Base-by-base conservation (phyloP, 805 yeast species). In the Debaryomyces maramus region DNA sequence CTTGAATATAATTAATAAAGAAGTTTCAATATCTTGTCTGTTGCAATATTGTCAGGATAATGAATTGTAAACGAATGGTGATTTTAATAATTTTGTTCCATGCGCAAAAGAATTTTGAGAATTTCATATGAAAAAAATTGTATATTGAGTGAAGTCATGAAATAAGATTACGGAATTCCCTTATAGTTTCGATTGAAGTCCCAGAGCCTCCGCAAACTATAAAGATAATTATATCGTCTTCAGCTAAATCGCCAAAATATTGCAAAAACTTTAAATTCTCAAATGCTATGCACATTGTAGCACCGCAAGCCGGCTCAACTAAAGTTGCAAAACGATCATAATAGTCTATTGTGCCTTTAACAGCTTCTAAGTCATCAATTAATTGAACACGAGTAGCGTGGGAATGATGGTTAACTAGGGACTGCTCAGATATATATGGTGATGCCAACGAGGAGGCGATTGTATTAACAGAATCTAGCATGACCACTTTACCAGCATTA, bases 301-400 rank as follows among this genome's bases (percentile, higher is more conserved):
- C 67, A 3, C 67, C 67, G 53, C 67, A 63, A 6, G 69, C 65
- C 2, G 66, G 66, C 40, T 63, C 67, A 6, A 59, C 58, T 3
- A 52, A 17, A n/a, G 34, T 42, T 2, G 48, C 52, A 26, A 53
- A 51, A 1, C 19, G 35, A 38, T 62, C 65, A 35, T 53, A 55
- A 35, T 46, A 53, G 20, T 50, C 52, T 6, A 62, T 21, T 6
- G 50, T 33, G 1, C 56, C 65, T 18, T 34, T 39, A 10, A 48
- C 50, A 2, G 65, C 57, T 21, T 60, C 65, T 8, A 38, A 15
- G 35, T 63, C 69, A 21, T 58, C 59, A 21, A 60, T 44, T 7
- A 41, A 30, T 10, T 26, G 47, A 5, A 53, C 45, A 10, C 19
- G 11, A 14, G 62, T 58, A 8, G 39, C 43, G 19, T 55, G 55